A percentile compares a stretch with the other conserved stretches of the same genome.
These are phyloP conservation scores for Orbilia ellipsospora DNA, from an alignment of 2,329 filamentous ascomycete species.

Conservation along the genomic window DNA sequence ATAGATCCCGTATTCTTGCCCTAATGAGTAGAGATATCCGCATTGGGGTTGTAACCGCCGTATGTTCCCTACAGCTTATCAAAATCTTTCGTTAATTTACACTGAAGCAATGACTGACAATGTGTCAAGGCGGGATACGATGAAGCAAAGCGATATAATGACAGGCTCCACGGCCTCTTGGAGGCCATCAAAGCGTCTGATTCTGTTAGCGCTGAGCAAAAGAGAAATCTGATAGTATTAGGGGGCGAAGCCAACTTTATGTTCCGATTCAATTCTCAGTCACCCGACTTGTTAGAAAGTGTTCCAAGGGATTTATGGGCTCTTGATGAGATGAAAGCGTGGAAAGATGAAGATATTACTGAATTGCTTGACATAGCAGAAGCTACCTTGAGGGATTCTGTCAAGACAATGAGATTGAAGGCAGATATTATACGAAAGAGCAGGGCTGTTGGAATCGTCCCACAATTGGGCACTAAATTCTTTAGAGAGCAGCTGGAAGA, in stretches of 20 bases:
- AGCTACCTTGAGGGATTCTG: conserved; percentile 81
- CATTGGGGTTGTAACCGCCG: conserved; percentile 92
- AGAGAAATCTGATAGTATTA: conserved; percentile 86
- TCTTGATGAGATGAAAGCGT: conserved; percentile 79
- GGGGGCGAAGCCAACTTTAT: conserved; percentile 97
- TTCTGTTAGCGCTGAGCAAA: conserved; percentile 73
- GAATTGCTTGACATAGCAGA: conserved; percentile 90
- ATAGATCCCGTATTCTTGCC: conserved; percentile 68
- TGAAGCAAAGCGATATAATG: conserved; percentile 85
- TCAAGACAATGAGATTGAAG: conserved; percentile 80
- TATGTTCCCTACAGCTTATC: conserved; percentile 16
- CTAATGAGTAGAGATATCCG: conserved; percentile 82
- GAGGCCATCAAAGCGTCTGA: conserved; percentile 75
- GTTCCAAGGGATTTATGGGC: conserved; percentile 77
- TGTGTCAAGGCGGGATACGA: conserved; percentile 79
- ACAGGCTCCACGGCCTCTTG: conserved; percentile 84
- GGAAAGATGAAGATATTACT: conserved; percentile 80
- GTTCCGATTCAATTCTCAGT: conserved; percentile 75
- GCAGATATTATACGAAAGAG: conserved; percentile 88
- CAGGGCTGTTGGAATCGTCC: conserved; percentile 82
- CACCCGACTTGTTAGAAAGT: conserved; percentile 74
- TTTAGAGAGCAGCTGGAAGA: conserved; percentile 92
- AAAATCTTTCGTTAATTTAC: background rate
- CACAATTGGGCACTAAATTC: conserved; percentile 73
- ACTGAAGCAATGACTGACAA: background rate